Conservation (phyloP, 2,329 filamentous ascomycete genomes). For the Sclerotinia nivalis region DNA sequence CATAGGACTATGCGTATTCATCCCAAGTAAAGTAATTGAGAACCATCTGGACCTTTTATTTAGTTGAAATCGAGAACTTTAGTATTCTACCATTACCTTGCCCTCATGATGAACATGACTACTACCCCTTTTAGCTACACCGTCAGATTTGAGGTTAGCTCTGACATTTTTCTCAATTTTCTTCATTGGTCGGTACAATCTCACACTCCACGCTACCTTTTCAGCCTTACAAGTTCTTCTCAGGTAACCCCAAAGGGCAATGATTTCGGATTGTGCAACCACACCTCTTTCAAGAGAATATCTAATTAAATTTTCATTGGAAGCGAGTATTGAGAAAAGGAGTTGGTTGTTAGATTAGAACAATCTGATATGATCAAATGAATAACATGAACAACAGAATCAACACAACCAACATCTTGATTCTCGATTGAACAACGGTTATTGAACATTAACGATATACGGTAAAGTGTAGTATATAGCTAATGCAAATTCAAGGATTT, state of each 20-base stretch:
- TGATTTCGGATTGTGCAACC: constrained; percentile 1
- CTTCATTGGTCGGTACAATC: neutral
- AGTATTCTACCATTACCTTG: neutral
- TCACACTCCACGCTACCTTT: constrained; percentile 5
- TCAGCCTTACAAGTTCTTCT: constrained; percentile 23
- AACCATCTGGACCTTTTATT: constrained; percentile 1
- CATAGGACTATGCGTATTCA: neutral
- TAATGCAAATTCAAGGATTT: constrained; percentile 12
- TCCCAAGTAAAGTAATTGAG: neutral
- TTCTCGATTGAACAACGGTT: constrained; percentile 2
- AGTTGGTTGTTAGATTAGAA: neutral
- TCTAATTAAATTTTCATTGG: neutral
- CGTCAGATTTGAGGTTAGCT: constrained; percentile 1
- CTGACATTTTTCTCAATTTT: constrained; percentile 4
- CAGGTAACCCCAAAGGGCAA: constrained; percentile 10
- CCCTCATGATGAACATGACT: neutral
- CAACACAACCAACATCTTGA: neutral
- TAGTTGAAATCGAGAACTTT: neutral
- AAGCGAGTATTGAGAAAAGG: neutral
- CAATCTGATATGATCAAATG: neutral
- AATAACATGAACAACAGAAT: neutral
- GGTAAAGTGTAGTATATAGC: neutral
- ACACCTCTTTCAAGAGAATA: neutral
- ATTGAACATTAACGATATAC: neutral
- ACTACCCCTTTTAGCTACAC: constrained; percentile 13